Evolutionary conservation across 305 asterid species (phyloP).

Genomic region (Fraxinus albicans): DNA sequence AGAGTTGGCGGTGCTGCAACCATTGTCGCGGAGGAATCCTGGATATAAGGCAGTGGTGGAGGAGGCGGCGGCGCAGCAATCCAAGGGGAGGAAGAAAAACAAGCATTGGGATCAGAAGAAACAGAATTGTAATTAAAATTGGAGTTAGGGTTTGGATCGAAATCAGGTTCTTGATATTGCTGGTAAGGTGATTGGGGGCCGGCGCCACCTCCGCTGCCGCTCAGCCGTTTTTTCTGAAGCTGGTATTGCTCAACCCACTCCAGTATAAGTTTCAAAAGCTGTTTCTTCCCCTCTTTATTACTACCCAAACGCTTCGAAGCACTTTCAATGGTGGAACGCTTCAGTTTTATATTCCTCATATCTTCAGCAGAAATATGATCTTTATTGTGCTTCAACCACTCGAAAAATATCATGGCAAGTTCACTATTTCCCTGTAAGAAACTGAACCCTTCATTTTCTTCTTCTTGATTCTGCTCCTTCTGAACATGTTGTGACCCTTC

Average conservation of each 20-base stretch:
- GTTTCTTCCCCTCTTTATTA: constrained; percentile 70
- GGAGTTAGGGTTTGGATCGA: constrained; percentile 34
- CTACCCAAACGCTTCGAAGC: constrained; percentile 78
- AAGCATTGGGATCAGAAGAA: constrained; percentile 32
- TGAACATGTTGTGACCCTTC: background rate
- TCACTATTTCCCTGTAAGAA: constrained; percentile 61
- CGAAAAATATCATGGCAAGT: constrained; percentile 67
- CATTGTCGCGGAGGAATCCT: constrained; percentile 25
- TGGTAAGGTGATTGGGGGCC: constrained; percentile 25
- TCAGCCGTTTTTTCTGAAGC: constrained; percentile 58
- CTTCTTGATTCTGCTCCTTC: constrained; percentile 7
- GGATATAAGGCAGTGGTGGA: constrained; percentile 8
- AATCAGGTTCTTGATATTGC: constrained; percentile 29
- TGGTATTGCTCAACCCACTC: constrained; percentile 83
- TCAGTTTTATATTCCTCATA: constrained; percentile 77
- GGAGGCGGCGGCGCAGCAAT: constrained; percentile 9
- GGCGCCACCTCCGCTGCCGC: constrained; percentile 15
- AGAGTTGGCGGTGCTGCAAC: constrained; percentile 1
- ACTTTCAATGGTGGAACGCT: constrained; percentile 74
- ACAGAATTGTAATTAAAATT: constrained; percentile 22
- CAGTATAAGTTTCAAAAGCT: constrained; percentile 70
- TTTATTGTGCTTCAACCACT: constrained; percentile 85
- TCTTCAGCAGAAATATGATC: constrained; percentile 82
- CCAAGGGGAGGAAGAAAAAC: constrained; percentile 39
- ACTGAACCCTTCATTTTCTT: constrained; percentile 26